Evolutionary conservation across 345 rosid species (phyloP).

Genomic region (Euphorbia lathyris): DNA sequence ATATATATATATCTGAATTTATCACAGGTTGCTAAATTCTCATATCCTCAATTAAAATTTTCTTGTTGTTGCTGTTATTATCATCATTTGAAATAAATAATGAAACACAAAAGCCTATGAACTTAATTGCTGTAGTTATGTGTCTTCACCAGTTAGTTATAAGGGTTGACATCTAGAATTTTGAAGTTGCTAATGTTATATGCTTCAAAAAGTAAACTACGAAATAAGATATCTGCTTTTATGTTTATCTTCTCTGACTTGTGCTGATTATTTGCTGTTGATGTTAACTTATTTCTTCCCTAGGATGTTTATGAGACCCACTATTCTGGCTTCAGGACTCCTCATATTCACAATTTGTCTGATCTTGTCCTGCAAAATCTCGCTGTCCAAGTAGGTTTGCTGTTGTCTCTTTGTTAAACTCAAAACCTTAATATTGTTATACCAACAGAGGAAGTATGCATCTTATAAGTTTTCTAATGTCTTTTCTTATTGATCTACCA

Average conservation of each 20-base stretch:
- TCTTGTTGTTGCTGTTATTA: background rate
- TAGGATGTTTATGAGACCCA: conserved; percentile 64
- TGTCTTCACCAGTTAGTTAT: background rate
- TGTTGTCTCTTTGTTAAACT: conserved; percentile 4
- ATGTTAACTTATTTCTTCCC: conserved; percentile 27
- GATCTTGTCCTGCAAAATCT: conserved; percentile 69
- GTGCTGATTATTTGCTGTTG: conserved; percentile 1
- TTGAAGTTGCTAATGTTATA: background rate
- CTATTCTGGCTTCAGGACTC: conserved; percentile 79
- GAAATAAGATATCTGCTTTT: background rate
- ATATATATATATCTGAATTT: background rate
- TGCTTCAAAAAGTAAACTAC: background rate
- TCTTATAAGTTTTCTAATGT: background rate
- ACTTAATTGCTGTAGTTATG: background rate
- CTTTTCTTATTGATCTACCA: background rate
- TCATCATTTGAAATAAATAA: background rate
- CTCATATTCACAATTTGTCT: conserved; percentile 76
- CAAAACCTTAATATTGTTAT: conserved; percentile 11
- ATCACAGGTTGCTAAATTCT: background rate
- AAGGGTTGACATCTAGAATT: background rate
- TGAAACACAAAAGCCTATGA: background rate
- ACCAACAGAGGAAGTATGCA: conserved; percentile 4
- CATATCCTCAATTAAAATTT: background rate
- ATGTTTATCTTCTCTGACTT: background rate
- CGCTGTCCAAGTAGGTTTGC: conserved; percentile 46